Percentiles rank a stretch among this genome's conserved stretches.
Conservation (phyloP, 2,329 filamentous ascomycete species). For the Pseudopyrenochaeta lycopersici region DNA sequence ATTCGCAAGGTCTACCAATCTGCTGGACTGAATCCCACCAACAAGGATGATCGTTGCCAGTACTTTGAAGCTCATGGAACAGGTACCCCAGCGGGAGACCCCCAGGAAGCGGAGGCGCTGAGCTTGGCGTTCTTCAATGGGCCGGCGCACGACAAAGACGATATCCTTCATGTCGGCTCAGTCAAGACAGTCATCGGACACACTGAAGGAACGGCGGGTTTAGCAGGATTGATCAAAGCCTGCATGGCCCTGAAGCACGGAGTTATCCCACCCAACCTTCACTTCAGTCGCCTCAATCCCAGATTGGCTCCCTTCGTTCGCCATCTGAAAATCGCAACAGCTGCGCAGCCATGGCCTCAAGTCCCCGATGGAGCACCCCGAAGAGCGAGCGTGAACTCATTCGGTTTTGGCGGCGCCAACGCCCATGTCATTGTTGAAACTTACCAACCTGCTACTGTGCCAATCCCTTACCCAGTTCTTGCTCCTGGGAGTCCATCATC, state of each 20-base stretch:
- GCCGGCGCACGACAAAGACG: not conserved
- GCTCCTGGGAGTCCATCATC: not conserved
- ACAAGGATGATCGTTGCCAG: not conserved
- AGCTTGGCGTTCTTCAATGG: constrained; percentile 12
- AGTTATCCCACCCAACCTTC: constrained; percentile 46
- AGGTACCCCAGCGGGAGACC: constrained; percentile 35
- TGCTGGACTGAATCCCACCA: constrained; percentile 42
- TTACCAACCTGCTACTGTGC: not conserved
- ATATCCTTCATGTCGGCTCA: constrained; percentile 24
- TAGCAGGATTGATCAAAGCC: constrained; percentile 50
- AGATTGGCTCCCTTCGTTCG: constrained; percentile 10
- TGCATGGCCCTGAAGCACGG: constrained; percentile 37
- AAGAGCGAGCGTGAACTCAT: constrained; percentile 30
- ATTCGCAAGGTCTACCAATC: constrained; percentile 48
- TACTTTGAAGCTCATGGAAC: constrained; percentile 38
- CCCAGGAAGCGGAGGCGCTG: constrained; percentile 29
- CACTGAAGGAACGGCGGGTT: constrained; percentile 50
- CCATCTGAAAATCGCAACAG: constrained; percentile 16
- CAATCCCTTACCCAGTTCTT: not conserved
- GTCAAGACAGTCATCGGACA: constrained; percentile 55
- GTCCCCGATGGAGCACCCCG: constrained; percentile 2
- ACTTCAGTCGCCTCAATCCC: constrained; percentile 44
- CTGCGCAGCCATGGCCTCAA: constrained; percentile 15
- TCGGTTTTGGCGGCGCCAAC: constrained; percentile 38
- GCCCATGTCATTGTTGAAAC: constrained; percentile 34